Conservation (phyloP, 805 yeast genomes). For the Saturnispora halmiae region DNA sequence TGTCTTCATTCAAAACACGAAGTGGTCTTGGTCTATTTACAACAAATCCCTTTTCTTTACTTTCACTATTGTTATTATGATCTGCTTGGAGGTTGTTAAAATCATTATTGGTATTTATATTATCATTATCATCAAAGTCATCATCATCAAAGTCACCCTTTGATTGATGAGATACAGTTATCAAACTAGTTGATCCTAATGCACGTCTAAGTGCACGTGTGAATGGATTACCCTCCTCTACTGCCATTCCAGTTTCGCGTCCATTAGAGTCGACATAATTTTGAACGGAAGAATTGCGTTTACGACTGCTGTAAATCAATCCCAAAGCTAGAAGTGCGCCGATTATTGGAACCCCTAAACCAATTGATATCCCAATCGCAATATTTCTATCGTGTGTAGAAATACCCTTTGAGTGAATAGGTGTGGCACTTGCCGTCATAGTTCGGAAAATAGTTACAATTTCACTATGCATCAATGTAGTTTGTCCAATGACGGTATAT, state of each 20-base stretch:
- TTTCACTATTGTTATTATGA: background rate
- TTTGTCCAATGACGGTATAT: slow-evolving; percentile 13
- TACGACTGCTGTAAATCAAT: slow-evolving; percentile 15
- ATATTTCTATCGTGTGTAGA: slow-evolving; percentile 39
- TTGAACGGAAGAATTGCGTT: slow-evolving; percentile 15
- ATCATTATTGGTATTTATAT: slow-evolving; percentile 13
- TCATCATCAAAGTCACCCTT: slow-evolving; percentile 19
- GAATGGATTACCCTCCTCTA: slow-evolving; percentile 20
- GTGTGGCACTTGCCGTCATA: slow-evolving; percentile 19
- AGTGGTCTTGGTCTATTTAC: slow-evolving; percentile 26
- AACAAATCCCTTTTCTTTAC: slow-evolving; percentile 25
- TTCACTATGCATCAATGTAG: slow-evolving; percentile 19
- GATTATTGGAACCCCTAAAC: slow-evolving; percentile 59
- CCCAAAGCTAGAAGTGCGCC: slow-evolving; percentile 20
- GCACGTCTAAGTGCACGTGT: slow-evolving; percentile 14
- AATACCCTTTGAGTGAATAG: slow-evolving; percentile 31
- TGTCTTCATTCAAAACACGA: slow-evolving; percentile 13
- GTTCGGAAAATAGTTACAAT: slow-evolving; percentile 16
- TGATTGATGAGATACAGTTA: slow-evolving; percentile 9
- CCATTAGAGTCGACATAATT: slow-evolving; percentile 31
- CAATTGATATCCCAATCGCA: slow-evolving; percentile 62
- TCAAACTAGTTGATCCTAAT: slow-evolving; percentile 22
- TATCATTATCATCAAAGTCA: slow-evolving; percentile 17
- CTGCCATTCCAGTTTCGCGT: slow-evolving; percentile 24
- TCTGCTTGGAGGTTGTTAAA: slow-evolving; percentile 6